These are phyloP conservation scores for Sistotremastrum suecicum DNA, from an alignment of 768 basidiomycete genomes.

Conservation along the genomic window DNA sequence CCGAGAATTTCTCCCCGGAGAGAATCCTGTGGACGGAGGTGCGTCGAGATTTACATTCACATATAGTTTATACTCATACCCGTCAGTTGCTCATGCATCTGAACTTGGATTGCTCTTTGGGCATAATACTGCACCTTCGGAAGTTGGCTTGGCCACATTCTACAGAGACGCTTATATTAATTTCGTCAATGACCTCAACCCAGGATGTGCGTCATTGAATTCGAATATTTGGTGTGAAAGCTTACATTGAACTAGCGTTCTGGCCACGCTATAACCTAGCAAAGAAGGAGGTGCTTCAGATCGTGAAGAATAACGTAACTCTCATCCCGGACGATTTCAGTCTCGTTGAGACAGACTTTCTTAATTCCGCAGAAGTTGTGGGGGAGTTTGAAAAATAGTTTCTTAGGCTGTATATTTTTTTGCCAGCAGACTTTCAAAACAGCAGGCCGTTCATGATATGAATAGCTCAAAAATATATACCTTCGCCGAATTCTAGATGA, in stretches of 20 bases:
- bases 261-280: constrained; percentile 33
- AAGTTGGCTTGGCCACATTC: constrained; percentile 31
- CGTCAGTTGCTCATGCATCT: constrained; percentile 32
- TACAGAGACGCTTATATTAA: constrained; percentile 41
- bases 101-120: constrained; percentile 38
- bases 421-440: no score
- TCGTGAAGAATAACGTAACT: constrained; percentile 38
- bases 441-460: no score
- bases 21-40: constrained; percentile 35
- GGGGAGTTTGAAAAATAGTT: constrained; percentile 32
- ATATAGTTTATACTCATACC: background rate
- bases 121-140: constrained; percentile 26
- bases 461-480: no score
- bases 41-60: constrained; percentile 4
- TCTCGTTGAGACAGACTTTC: constrained; percentile 26
- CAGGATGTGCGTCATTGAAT: constrained; percentile 28
- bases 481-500: no score
- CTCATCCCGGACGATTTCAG: constrained; percentile 36
- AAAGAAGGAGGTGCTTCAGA: constrained; percentile 28
- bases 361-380: constrained; percentile 25
- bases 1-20: constrained; percentile 42
- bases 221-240: no score
- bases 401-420: no score
- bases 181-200: constrained; percentile 41
- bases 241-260: constrained; percentile 15